Evolutionary conservation across 768 basidiomycete genomes (phyloP), one percentile per base, ranked within the genome.

Genomic region (Pholiota molesta): DNA sequence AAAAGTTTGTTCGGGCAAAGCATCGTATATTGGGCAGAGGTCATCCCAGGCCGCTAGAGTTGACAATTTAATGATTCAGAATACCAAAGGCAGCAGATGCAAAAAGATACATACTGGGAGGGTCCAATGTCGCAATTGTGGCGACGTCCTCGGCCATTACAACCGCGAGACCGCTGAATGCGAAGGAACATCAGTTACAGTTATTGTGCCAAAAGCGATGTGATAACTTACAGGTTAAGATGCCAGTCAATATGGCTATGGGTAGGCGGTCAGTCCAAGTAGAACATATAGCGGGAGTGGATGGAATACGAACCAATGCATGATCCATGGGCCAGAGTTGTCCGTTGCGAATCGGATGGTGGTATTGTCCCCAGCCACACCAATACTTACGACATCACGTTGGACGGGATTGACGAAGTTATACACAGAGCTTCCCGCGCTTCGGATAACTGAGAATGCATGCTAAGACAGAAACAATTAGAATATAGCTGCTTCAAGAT

Each of bases 311-410:
- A 45, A 74, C 73, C 74, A 75, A 62, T 73, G 73, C 47, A 76
- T 59, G 44, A 76, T 69, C 80, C 85, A 86, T 23, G 83, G 82
- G 16, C 86, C 87, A 19, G 86, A 77, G 73, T 89, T 90, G 71
- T 90, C 85, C 0, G 88, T 84, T 21, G 71, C 68, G 74, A 86
- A 89, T 37, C 86, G 79, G 54, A 90, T 78, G 13, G 81, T 83
- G 26, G 83, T 79, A 31, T 77, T 75, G 63, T 80, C 78, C 14
- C 61, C 64, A 0, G 64, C 39, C 28, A 35, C 33, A 17, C 77
- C 77, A 28, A 69, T 70, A 39, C 68, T 74, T 26, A 78, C 77
- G 5, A 78, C 77, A 57, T 80, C 79, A 7, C 79, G 73, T 39
- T 68, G 68, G 29, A 74, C 80, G 0, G 88, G 88, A 68, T 87